Evolutionary conservation across 73 alveolate genomes (phyloP), one percentile per base, ranked within the genome.

Genomic region (Loxodes magnus): DNA sequence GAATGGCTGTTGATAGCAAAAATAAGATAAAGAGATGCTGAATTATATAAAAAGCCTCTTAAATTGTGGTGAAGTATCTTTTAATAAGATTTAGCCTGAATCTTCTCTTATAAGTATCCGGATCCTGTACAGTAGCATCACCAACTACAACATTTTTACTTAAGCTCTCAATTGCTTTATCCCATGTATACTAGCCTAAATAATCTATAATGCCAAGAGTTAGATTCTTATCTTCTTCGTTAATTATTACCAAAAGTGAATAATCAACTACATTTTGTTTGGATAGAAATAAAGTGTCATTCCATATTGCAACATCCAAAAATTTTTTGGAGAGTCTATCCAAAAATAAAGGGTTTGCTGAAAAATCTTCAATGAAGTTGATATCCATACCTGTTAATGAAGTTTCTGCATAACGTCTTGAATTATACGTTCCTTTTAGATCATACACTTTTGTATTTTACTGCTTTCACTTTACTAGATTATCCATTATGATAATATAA

Each of bases 381-480:
- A 4, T 36, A 35, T 54, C 67, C 60, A 54, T 34, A 21, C 27
- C 27, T n/a, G 59, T 46, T 17, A 37, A 15, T 10, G 24, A 12
- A 19, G 5, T 35, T 54, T 54, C 5, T 15, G 42, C 67, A 36
- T 30, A 4, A 10, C 36, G 43, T 16, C 63, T 7, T 5, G 34
- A 16, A 9, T 54, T 54, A 15, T 27, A 15, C n/a, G 67, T 12
- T 3, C 67, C 67, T 35, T 54, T 54, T 19, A 54, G 22, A 39
- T 54, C 67, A 35, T 54, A 54, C 26, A 35, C 67, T 22, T 35
- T n/a, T n/a, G n/a, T n/a, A n/a, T n/a, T n/a, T n/a, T n/a, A n/a
- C n/a, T n/a, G n/a, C n/a, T n/a, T n/a, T n/a, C n/a, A n/a, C n/a
- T n/a, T n/a, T n/a, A n/a, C n/a, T n/a, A n/a, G n/a, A n/a, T n/a